Base-by-base conservation (phyloP, 768 basidiomycete species). In the Cyclocybe cylindracea region DNA sequence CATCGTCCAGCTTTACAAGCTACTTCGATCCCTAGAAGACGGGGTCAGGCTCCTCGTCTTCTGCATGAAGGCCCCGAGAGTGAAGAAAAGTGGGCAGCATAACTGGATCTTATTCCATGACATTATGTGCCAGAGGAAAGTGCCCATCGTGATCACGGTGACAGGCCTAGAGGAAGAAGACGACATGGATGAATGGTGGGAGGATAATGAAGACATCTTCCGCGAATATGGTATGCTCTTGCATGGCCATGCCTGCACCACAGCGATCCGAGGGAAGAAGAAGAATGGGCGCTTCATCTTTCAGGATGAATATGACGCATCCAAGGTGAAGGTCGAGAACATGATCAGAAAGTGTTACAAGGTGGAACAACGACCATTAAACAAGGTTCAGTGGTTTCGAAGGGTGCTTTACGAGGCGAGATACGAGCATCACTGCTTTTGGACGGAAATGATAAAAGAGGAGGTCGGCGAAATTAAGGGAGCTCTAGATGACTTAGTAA, bases 201-300 rank as follows among this genome's bases (percentile, higher is more conserved):
- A 16, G 7, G 47, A 50, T 14, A 59, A 74, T 18, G 55, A 54
- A 43, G 35, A 41, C 34, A 39, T 38, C 13, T 75, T 76, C 40
- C 63, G 62, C 6, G 44, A 19, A 18, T 65, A 62, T 40, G 57
- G 54, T 0, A 70, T 75, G 61, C 40, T 39, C 24, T 46, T 69
- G 24, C 39, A 53, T n/a, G 69, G 73, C 5, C 64, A 73, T 18
- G 73, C 61, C 0, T 77, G 75, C 50, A 54, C 75, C 51, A 76
- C 71, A 1, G 68, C 72, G 1, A 71, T 38, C 24, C 24, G 24
- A 24, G 24, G 24, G 24, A 24, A 24, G 24, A 24, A 24, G 24
- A 24, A 24, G 24, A 24, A 24, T 24, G 24, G 24, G 24, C 24
- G 24, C 24, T 24, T 24, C 24, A 24, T 24, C 24, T 24, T 24